phyloP scores from a whole-genome alignment of 306 rosid species.

The Lathyrus oleraceus region DNA sequence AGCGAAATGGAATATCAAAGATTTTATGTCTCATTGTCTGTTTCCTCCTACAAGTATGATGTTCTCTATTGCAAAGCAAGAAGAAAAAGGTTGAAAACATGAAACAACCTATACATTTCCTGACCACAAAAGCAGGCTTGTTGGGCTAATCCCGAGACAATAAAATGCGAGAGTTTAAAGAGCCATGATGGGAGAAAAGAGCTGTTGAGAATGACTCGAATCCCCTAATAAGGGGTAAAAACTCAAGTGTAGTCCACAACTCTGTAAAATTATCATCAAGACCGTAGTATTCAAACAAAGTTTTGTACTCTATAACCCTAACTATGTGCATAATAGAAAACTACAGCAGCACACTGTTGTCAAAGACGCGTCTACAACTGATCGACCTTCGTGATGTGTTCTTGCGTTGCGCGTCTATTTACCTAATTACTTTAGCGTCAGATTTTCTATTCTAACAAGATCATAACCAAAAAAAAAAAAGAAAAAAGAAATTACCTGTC shows the following conservation, averaged over 20 bases:
- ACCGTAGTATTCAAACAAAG: not conserved
- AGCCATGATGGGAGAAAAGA: not conserved
- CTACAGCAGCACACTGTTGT: not conserved
- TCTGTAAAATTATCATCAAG: too few species aligned
- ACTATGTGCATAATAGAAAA: not conserved
- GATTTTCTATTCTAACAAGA: not conserved
- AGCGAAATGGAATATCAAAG: slow-evolving; percentile 25
- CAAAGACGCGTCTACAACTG: not conserved
- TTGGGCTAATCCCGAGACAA: not conserved
- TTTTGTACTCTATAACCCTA: not conserved
- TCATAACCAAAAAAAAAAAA: not conserved
- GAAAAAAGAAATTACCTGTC: slow-evolving; percentile 34
- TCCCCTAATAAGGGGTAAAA: not conserved
- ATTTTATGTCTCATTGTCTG: slow-evolving; percentile 17
- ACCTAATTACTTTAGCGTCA: not conserved
- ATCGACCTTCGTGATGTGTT: not conserved
- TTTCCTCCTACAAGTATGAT: slow-evolving; percentile 17
- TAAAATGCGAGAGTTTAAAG: not conserved
- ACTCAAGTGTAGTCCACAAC: not conserved
- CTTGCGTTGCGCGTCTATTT: not conserved
- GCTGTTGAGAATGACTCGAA: not conserved
- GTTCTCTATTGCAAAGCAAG: not conserved
- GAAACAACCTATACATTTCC: slow-evolving; percentile 15
- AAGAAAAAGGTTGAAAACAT: slow-evolving; percentile 1
- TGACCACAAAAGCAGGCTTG: slow-evolving; percentile 1